A percentile compares a stretch with the other conserved stretches of the same genome.
These are phyloP conservation scores for Umbelopsis isabellina DNA, from an alignment of 192 early-diverging fungal species.

Conservation along the genomic window DNA sequence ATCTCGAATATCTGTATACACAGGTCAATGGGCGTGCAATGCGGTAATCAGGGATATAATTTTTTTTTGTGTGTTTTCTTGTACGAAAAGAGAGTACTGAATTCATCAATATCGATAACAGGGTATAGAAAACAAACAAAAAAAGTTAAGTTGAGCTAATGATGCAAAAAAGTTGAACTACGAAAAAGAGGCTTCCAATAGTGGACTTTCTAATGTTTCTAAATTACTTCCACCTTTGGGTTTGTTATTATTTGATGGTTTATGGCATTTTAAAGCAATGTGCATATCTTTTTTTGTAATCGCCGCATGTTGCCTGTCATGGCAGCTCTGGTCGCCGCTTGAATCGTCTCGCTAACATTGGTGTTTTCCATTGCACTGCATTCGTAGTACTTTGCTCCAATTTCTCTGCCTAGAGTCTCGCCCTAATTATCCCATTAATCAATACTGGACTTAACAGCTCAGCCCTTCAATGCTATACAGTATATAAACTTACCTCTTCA, in stretches of 20 bases:
- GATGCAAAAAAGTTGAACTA: no score
- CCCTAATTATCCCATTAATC: constrained; percentile 30
- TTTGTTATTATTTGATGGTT: neutral
- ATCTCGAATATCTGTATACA: no score
- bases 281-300: constrained; percentile 42
- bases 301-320: constrained; percentile 43
- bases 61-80: neutral
- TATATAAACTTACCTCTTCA: constrained; percentile 33
- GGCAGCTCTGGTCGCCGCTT: constrained; percentile 47
- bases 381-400: constrained; percentile 55
- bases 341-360: constrained; percentile 48
- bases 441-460: no score
- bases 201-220: neutral
- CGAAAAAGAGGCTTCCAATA: no score
- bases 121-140: constrained; percentile 13
- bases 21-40: neutral
- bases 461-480: no score
- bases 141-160: neutral
- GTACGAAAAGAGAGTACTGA: neutral
- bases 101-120: neutral
- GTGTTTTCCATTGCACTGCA: constrained; percentile 52
- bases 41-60: neutral
- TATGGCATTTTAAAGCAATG: constrained; percentile 33
- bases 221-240: neutral
- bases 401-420: constrained; percentile 43